A percentile compares a stretch with the other conserved stretches of the same genome.
Evolutionary conservation across 306 rosid genomes (phyloP).

Genomic region (Castanea sativa): DNA sequence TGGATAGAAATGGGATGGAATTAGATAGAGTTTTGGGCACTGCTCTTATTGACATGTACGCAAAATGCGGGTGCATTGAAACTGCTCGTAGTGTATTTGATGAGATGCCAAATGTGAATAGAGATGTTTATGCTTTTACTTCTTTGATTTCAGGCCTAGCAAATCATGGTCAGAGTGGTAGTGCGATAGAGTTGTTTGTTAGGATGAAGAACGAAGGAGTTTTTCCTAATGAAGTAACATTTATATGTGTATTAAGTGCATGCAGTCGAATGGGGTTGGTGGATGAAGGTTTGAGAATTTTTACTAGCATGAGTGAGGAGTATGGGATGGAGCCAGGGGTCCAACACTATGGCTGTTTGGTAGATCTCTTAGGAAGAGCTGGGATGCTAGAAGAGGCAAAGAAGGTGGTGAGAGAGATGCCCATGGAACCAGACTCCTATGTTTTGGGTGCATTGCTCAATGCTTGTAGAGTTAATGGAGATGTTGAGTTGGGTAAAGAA

Average conservation of each 20-base stretch:
- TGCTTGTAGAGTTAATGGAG: slow-evolving; percentile 43
- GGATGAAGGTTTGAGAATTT: slow-evolving; percentile 33
- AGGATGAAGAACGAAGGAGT: slow-evolving; percentile 37
- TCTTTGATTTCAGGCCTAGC: slow-evolving; percentile 42
- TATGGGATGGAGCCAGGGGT: no score
- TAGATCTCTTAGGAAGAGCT: no score
- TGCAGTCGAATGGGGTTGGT: slow-evolving; percentile 41
- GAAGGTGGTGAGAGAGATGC: slow-evolving; percentile 35
- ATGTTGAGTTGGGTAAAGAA: slow-evolving; percentile 36
- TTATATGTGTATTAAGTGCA: slow-evolving; percentile 37
- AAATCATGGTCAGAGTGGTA: slow-evolving; percentile 34
- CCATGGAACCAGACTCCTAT: slow-evolving; percentile 35
- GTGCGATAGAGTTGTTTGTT: slow-evolving; percentile 29
- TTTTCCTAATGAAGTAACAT: slow-evolving; percentile 44
- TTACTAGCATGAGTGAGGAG: slow-evolving; percentile 29
- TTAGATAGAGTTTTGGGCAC: slow-evolving; percentile 37
- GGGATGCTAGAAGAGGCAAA: background rate
- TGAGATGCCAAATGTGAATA: slow-evolving; percentile 18
- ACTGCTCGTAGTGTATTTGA: slow-evolving; percentile 31
- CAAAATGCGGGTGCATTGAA: slow-evolving; percentile 40
- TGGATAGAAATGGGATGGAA: slow-evolving; percentile 23
- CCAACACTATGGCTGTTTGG: no score
- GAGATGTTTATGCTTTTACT: slow-evolving; percentile 45
- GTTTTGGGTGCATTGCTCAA: slow-evolving; percentile 50
- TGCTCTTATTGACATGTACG: slow-evolving; percentile 43